Conservation (phyloP, 192 early-diverging fungal genomes). For the Coemansia sp. region DNA sequence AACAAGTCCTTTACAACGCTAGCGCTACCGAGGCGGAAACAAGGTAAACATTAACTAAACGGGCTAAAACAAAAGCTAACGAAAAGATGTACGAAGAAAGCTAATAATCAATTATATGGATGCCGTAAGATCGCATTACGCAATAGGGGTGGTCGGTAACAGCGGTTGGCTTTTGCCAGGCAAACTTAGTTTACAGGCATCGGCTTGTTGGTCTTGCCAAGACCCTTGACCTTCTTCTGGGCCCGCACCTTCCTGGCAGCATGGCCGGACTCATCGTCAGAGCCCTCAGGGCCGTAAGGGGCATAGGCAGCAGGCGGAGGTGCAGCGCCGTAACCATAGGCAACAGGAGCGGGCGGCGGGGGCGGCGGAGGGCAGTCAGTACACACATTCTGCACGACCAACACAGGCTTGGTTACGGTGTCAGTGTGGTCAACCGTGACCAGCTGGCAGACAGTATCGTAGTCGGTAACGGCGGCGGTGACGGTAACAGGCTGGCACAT, state of each 20-base stretch:
- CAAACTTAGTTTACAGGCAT: background rate
- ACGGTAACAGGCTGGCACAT: constrained; percentile 50
- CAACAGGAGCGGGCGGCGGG: constrained; percentile 5
- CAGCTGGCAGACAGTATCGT: constrained; percentile 47
- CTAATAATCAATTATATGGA: background rate
- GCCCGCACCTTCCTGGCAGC: background rate
- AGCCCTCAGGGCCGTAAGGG: background rate
- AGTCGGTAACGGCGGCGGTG: constrained; percentile 31
- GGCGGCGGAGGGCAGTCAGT: constrained; percentile 22
- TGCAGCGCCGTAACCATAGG: constrained; percentile 3
- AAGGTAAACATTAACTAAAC: constrained; percentile 5
- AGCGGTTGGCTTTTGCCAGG: background rate
- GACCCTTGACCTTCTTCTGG: constrained; percentile 18
- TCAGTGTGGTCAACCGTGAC: constrained; percentile 40
- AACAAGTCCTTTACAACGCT: too few relatives aligned
- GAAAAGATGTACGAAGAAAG: background rate
- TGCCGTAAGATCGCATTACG: background rate
- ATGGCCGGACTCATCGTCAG: constrained; percentile 2
- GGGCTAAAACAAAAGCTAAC: background rate
- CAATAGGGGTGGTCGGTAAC: background rate
- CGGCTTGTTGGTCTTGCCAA: constrained; percentile 12
- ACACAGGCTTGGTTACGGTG: constrained; percentile 45
- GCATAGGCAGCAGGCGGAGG: background rate
- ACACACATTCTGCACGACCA: constrained; percentile 48
- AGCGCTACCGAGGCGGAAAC: too few relatives aligned